Evolutionary conservation across 306 rosid genomes (phyloP), one percentile per base, ranked within the genome.

Genomic region (Cicer yamashitae): DNA sequence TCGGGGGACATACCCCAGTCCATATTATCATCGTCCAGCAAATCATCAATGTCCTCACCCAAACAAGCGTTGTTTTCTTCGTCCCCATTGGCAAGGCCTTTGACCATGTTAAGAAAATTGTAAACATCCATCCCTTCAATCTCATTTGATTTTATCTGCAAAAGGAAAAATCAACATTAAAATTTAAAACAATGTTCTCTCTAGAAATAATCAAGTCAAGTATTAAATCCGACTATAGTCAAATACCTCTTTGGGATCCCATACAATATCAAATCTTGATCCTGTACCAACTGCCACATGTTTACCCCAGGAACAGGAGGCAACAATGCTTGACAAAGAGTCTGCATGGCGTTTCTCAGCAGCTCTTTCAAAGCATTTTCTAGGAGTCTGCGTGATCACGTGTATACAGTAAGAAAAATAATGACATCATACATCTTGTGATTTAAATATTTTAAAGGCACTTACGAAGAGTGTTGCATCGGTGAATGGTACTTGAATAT

Each of bases 261-360:
- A 90, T 41, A 94, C 81, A 66, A 94, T 7, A 40, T 94, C 99
- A 82, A 94, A 94, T 46, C 82, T 87, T 53, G 99, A 87, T 52
- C 99, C 99, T 13, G 99, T 94, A 50, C 99, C 99, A 73, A 91
- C 96, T 6, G 96, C 96, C 45, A 94, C 96, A 51, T 78, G 91
- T 73, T 88, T 94, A 46, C 97, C 99, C 99, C 99, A 94, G 1
- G 99, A 90, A 85, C 99, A 94, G 43, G 99, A 90, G 10, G 91
- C 97, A 77, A 94, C 97, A 11, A 94, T 78, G 81, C 99, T 94
- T 17, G 91, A 84, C 60, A 94, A 76, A 22, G 96, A 76, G 74
- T 94, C 99, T 54, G 77, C 64, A 63, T 94, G 96, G 53, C 96
- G 77, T 80, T 94, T 94, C 79, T 90, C 96, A 39, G 99, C 96